These are phyloP conservation scores for Starmerella floricola DNA, from an alignment of 805 yeast genomes.

Conservation along the genomic window DNA sequence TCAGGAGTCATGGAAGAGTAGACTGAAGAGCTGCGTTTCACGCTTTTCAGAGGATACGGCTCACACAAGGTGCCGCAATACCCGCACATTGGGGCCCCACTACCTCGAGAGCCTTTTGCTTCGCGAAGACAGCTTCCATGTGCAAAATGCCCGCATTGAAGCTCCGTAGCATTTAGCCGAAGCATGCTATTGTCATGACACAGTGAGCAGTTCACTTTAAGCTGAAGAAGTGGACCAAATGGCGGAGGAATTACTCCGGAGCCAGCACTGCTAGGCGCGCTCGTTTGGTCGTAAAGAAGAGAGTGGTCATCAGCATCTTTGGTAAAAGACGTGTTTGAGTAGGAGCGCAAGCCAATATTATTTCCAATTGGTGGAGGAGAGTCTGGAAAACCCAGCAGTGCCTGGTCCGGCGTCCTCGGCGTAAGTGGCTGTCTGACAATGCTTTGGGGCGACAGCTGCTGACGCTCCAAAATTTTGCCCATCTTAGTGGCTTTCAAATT, in stretches of 20 bases:
- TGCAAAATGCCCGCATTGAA: conserved; percentile 12
- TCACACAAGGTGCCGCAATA: conserved; percentile 11
- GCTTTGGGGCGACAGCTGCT: too few species aligned
- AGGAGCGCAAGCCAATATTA: too few species aligned
- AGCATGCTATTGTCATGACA: conserved; percentile 8
- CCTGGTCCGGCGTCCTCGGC: too few species aligned
- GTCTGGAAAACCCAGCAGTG: too few species aligned
- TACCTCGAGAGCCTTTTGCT: background rate
- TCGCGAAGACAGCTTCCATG: conserved; percentile 9
- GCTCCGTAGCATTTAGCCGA: conserved; percentile 3
- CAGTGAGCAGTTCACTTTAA: background rate
- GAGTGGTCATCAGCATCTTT: too few species aligned
- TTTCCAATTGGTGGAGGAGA: too few species aligned
- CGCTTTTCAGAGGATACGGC: background rate
- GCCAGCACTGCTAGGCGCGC: too few species aligned
- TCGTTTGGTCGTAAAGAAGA: too few species aligned
- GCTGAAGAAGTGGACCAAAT: background rate
- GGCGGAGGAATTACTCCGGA: background rate
- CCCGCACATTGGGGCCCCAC: conserved; percentile 2
- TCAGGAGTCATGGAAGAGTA: background rate
- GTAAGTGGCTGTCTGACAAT: too few species aligned
- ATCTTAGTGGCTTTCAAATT: too few species aligned
- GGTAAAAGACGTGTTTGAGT: too few species aligned
- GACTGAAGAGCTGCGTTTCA: background rate
- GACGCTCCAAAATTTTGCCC: too few species aligned